phyloP scores from a whole-genome alignment of 108 stramenopile species.

The Nitzschia sp. region DNA sequence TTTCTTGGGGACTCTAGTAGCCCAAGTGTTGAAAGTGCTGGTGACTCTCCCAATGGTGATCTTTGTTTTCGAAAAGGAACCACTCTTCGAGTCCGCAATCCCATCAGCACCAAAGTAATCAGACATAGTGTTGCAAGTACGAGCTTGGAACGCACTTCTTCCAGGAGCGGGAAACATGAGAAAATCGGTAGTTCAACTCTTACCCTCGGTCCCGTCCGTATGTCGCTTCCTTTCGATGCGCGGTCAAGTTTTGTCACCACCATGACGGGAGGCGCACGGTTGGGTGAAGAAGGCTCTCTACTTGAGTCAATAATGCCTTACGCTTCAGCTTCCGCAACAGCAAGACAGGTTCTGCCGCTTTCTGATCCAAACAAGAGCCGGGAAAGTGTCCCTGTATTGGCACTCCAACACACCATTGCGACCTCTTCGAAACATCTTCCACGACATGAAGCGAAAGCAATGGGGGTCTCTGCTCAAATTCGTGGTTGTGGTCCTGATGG shows the following conservation, averaged over 20 bases:
- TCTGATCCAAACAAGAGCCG: background rate
- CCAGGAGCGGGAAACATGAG: constrained; percentile 43
- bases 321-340: constrained; percentile 55
- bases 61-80: constrained; percentile 43
- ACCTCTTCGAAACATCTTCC: constrained; percentile 67
- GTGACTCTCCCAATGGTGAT: constrained; percentile 15
- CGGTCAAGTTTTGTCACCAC: constrained; percentile 36
- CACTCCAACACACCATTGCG: constrained; percentile 61
- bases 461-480: constrained; percentile 62
- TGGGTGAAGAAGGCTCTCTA: background rate
- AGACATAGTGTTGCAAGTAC: constrained; percentile 42
- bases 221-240: constrained; percentile 43
- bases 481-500: constrained; percentile 57
- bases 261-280: constrained; percentile 41
- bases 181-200: constrained; percentile 52
- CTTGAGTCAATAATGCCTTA: constrained; percentile 41
- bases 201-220: constrained; percentile 49
- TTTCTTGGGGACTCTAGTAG: constrained; percentile 53
- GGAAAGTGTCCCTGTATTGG: constrained; percentile 25
- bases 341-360: constrained; percentile 67
- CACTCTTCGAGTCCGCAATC: constrained; percentile 47
- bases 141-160: constrained; percentile 55
- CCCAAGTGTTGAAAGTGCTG: background rate
- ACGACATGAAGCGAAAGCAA: constrained; percentile 71
- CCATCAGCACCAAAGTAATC: constrained; percentile 26